Percentiles rank a stretch among this genome's conserved stretches.
Conservation (phyloP, 352 stramenopile species). For the Halophytophthora batemanensis region DNA sequence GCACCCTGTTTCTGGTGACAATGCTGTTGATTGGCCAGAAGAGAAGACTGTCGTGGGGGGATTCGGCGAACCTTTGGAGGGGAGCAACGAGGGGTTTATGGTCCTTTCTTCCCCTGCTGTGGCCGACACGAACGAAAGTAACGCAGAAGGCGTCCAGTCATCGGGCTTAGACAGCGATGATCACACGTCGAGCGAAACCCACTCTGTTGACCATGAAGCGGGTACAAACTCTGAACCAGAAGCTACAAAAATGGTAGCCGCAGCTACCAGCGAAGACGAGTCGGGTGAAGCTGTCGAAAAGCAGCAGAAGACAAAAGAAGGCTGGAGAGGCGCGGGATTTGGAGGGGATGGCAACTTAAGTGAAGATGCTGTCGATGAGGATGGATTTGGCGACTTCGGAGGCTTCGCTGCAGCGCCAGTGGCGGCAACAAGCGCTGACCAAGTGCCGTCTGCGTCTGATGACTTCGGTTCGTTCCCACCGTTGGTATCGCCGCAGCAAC, state of each 20-base stretch:
- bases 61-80: constrained; percentile 2
- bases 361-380: constrained; percentile 35
- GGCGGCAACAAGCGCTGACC: neutral
- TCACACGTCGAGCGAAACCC: no score
- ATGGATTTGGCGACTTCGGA: constrained; percentile 39
- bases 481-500: constrained; percentile 7
- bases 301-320: neutral
- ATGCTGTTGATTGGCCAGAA: neutral
- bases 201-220: neutral
- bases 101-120: neutral
- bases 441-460: constrained; percentile 5
- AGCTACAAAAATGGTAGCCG: neutral
- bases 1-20: neutral
- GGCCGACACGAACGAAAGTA: neutral
- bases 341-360: no score
- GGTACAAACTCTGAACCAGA: neutral
- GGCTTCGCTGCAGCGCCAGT: constrained; percentile 10
- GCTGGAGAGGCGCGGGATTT: neutral
- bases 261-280: neutral
- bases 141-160: neutral
- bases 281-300: constrained; percentile 1
- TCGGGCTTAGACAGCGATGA: constrained; percentile 3
- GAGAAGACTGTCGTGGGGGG: constrained; percentile 3
- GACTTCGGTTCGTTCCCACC: constrained; percentile 15
- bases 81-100: neutral